These are phyloP conservation scores for Pyracantha coccinea DNA, from an alignment of 331 rosid genomes.

Conservation along the genomic window DNA sequence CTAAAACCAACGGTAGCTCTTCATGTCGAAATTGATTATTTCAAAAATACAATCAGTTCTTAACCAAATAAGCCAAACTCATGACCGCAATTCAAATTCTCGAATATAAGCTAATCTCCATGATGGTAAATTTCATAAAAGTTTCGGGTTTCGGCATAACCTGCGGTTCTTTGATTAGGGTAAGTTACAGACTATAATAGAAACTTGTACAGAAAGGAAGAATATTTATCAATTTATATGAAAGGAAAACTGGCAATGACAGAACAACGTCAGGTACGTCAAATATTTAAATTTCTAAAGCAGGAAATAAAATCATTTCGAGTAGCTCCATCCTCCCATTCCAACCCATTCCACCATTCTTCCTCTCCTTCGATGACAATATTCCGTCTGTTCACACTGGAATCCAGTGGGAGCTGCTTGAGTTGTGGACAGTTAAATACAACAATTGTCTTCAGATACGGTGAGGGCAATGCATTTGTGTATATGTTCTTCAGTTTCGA, in stretches of 20 bases:
- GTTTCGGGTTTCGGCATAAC: no score
- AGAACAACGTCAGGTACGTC: background rate
- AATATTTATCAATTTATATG: background rate
- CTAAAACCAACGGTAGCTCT: no score
- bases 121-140: no score
- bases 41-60: no score
- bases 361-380: background rate
- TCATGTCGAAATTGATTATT: no score
- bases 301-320: background rate
- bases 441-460: background rate
- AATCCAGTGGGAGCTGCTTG: background rate
- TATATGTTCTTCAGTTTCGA: background rate
- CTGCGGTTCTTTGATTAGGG: no score
- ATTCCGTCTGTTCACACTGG: no score
- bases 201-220: no score
- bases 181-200: no score
- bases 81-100: no score
- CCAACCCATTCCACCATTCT: background rate
- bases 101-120: no score
- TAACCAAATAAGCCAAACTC: no score
- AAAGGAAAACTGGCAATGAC: background rate
- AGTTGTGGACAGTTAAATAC: background rate
- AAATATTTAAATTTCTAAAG: background rate
- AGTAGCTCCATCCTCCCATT: background rate
- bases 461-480: background rate